These are phyloP conservation scores for Alternaria gansuensis DNA, from an alignment of 2,329 filamentous ascomycete genomes.

Conservation along the genomic window DNA sequence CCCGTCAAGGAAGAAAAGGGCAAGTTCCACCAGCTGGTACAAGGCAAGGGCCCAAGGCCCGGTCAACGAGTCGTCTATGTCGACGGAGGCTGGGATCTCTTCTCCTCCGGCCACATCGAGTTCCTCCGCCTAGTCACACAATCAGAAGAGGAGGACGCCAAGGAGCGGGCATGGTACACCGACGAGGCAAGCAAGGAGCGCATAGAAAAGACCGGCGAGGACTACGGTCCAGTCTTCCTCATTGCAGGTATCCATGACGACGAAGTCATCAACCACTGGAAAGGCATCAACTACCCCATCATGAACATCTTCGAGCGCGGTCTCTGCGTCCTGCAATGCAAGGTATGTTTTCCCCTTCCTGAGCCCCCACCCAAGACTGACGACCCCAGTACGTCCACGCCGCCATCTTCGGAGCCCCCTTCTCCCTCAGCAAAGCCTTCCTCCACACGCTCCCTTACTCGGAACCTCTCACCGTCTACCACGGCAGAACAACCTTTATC, in stretches of 20 bases:
- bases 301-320: constrained; percentile 99
- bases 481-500: constrained; percentile 95
- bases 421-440: constrained; percentile 81
- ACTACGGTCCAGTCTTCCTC: constrained; percentile 86
- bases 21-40: constrained; percentile 72
- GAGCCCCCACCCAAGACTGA: constrained; percentile 11
- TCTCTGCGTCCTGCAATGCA: constrained; percentile 93
- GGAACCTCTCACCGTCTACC: constrained; percentile 83
- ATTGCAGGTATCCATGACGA: constrained; percentile 95
- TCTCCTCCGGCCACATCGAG: constrained; percentile 96
- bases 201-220: constrained; percentile 68
- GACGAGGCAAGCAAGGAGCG: constrained; percentile 71
- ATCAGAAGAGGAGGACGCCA: constrained; percentile 74
- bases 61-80: constrained; percentile 93
- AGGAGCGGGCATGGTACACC: constrained; percentile 76
- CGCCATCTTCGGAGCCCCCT: constrained; percentile 89
- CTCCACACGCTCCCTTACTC: constrained; percentile 74
- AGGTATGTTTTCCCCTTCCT: constrained; percentile 63
- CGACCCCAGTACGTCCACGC: constrained; percentile 78
- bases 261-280: constrained; percentile 93
- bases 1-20: constrained; percentile 67
- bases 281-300: constrained; percentile 97
- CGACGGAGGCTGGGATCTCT: constrained; percentile 95
- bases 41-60: constrained; percentile 73
- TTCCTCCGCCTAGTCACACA: constrained; percentile 82